Evolutionary conservation across 2,329 filamentous ascomycete species (phyloP).

Genomic region (Diaporthe velutina): DNA sequence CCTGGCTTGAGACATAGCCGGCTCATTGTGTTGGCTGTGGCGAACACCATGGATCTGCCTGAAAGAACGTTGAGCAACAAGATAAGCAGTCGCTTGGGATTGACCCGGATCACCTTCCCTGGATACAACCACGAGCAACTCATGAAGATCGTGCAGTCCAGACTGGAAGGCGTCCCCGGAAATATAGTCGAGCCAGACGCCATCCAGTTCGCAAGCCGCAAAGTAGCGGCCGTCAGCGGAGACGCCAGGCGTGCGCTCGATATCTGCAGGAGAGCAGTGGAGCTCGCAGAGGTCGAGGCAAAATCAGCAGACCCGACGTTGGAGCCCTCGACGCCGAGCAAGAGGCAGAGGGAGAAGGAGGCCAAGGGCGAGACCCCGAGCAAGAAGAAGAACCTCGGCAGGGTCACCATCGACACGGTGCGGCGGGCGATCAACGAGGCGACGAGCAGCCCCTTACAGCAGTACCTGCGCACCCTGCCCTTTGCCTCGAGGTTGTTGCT

Average conservation of each 20-base stretch:
- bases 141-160: slow-evolving; percentile 97
- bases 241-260: slow-evolving; percentile 93
- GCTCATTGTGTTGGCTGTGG: slow-evolving; percentile 95
- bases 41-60: slow-evolving; percentile 98
- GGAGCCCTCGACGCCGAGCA: slow-evolving; percentile 73
- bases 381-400: slow-evolving; percentile 58
- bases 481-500: slow-evolving; percentile 88
- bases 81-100: slow-evolving; percentile 88
- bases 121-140: slow-evolving; percentile 98
- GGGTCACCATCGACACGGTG: slow-evolving; percentile 92
- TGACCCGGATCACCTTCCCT: slow-evolving; percentile 96
- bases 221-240: slow-evolving; percentile 95
- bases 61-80: slow-evolving; percentile 98
- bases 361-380: slow-evolving; percentile 44
- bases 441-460: slow-evolving; percentile 91
- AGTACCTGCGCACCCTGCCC: slow-evolving; percentile 86
- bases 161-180: slow-evolving; percentile 87
- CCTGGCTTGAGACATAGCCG: slow-evolving; percentile 90
- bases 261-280: slow-evolving; percentile 94
- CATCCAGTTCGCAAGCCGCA: slow-evolving; percentile 94
- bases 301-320: slow-evolving; percentile 53
- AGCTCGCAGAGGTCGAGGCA: slow-evolving; percentile 86
- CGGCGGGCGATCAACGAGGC: slow-evolving; percentile 96
- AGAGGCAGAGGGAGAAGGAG: slow-evolving; percentile 51
- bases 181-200: slow-evolving; percentile 94